Conservation (phyloP, 176 grass and related monocot species). For the Themeda triandra region DNA sequence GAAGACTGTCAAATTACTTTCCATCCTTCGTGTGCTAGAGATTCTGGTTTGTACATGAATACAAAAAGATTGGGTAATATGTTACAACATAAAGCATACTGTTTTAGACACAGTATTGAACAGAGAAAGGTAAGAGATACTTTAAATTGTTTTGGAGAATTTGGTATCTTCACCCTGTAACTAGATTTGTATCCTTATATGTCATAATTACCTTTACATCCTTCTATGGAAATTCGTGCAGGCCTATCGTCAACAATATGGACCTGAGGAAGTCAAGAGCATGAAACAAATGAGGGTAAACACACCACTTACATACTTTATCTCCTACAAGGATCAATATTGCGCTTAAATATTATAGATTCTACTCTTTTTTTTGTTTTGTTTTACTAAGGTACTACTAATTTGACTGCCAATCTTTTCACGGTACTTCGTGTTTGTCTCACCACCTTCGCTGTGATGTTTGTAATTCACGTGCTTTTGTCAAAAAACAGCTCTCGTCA, state of each 20-base stretch:
- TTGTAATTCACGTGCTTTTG: not conserved
- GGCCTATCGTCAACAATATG: slow-evolving; percentile 66
- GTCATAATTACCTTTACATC: not conserved
- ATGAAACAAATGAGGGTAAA: slow-evolving; percentile 90
- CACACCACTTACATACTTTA: not conserved
- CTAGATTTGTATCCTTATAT: not conserved
- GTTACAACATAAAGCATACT: slow-evolving; percentile 79
- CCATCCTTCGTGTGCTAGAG: slow-evolving; percentile 83
- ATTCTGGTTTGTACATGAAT: slow-evolving; percentile 90
- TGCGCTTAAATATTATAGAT: not conserved
- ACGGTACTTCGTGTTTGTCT: not conserved
- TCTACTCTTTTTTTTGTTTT: not conserved
- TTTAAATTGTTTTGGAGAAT: slow-evolving; percentile 3
- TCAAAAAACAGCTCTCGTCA: not conserved
- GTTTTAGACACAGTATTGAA: slow-evolving; percentile 65
- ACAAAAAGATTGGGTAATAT: slow-evolving; percentile 45
- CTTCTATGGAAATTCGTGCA: slow-evolving; percentile 32
- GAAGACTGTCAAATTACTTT: slow-evolving; percentile 66
- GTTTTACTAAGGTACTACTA: not conserved
- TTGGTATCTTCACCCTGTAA: not conserved
- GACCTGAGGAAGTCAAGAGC: slow-evolving; percentile 62
- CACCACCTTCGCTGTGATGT: not conserved
- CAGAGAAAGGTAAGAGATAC: slow-evolving; percentile 64
- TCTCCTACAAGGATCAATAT: not conserved
- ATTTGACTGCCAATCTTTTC: not conserved